These are phyloP conservation scores for Daldinia sp. DNA, from an alignment of 2,329 filamentous ascomycete genomes.

Conservation along the genomic window DNA sequence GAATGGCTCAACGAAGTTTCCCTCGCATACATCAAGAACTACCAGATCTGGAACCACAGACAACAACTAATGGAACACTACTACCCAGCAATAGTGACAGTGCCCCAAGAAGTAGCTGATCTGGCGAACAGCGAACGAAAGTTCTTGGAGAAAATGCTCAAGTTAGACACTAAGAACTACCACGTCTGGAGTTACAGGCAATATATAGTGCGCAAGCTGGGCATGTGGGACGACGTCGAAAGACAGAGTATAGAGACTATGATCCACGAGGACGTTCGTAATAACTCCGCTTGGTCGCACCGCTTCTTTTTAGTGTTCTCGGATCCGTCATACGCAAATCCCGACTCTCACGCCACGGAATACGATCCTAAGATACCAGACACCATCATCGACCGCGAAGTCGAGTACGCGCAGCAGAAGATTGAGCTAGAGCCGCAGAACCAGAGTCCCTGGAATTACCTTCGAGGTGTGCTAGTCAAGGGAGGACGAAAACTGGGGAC, in stretches of 20 bases:
- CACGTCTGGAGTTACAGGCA: slow-evolving; percentile 98
- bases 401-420: slow-evolving; percentile 76
- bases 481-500: slow-evolving; percentile 60
- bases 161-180: slow-evolving; percentile 93
- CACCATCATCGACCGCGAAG: slow-evolving; percentile 75
- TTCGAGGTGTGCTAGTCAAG: slow-evolving; percentile 77
- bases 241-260: slow-evolving; percentile 75
- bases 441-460: slow-evolving; percentile 92
- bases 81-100: slow-evolving; percentile 67
- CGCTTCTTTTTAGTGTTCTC: slow-evolving; percentile 91
- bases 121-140: slow-evolving; percentile 72
- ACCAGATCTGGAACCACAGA: slow-evolving; percentile 92
- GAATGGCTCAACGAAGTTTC: slow-evolving; percentile 87
- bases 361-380: slow-evolving; percentile 65
- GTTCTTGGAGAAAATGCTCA: slow-evolving; percentile 84
- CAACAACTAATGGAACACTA: slow-evolving; percentile 70
- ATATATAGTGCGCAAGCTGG: slow-evolving; percentile 69
- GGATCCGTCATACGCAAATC: slow-evolving; percentile 60
- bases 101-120: slow-evolving; percentile 61
- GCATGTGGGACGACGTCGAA: slow-evolving; percentile 66
- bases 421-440: slow-evolving; percentile 89
- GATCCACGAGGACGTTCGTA: slow-evolving; percentile 82
- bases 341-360: slow-evolving; percentile 58
- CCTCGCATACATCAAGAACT: slow-evolving; percentile 90
- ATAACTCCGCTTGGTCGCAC: slow-evolving; percentile 98